Percentiles rank a stretch among this genome's conserved stretches.
Conservation (phyloP, 345 rosid species). For the Salix koriyanagi region DNA sequence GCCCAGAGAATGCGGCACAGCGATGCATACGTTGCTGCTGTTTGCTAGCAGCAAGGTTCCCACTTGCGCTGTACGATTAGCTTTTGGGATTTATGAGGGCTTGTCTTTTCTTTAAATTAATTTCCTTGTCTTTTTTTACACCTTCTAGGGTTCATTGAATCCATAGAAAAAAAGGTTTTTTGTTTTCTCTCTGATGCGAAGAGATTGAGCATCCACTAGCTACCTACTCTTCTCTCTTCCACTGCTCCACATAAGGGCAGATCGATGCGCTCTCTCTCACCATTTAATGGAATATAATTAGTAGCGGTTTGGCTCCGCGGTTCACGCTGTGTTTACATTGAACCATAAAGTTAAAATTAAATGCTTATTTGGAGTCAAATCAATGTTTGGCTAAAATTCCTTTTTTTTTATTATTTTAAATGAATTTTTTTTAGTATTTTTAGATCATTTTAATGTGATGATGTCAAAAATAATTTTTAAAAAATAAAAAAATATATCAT, state of each 20-base stretch:
- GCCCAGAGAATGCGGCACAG: not conserved
- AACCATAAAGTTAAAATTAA: too few relatives aligned
- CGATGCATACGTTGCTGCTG: not conserved
- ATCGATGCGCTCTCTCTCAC: not conserved
- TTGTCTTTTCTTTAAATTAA: not conserved
- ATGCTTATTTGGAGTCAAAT: too few relatives aligned
- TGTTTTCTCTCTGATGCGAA: not conserved
- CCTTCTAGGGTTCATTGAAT: not conserved
- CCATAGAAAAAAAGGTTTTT: not conserved
- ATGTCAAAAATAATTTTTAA: too few relatives aligned
- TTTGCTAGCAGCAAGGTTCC: not conserved
- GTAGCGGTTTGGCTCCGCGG: too few relatives aligned
- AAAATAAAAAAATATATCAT: too few relatives aligned
- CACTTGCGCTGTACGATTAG: not conserved
- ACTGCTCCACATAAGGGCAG: not conserved
- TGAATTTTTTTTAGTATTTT: too few relatives aligned
- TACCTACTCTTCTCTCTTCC: not conserved
- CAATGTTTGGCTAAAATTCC: too few relatives aligned
- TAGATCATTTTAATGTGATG: too few relatives aligned
- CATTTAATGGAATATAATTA: not conserved
- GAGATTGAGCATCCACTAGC: not conserved
- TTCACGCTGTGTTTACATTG: fast-evolving
- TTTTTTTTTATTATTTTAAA: too few relatives aligned
- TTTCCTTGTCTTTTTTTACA: not conserved
- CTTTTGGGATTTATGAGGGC: not conserved